Evolutionary conservation across 345 rosid genomes (phyloP), one percentile per base, ranked within the genome.

Genomic region (Mangifera indica): DNA sequence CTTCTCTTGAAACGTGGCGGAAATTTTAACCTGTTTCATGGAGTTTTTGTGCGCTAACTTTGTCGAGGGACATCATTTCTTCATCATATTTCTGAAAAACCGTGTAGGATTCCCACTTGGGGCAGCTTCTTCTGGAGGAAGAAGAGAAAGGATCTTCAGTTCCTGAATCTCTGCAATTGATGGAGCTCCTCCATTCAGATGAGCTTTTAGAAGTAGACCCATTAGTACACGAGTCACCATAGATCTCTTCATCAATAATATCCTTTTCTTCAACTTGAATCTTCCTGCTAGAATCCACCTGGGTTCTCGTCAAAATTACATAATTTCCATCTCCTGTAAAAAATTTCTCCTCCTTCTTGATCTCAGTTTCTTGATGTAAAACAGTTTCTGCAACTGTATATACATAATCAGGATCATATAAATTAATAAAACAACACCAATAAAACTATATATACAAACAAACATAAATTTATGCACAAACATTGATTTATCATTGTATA

Each of bases 181-280:
- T 83, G 25, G 98, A 95, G 87, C 97, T 89, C 76, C 97, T 86
- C 99, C 99, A 96, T 52, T 96, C 98, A 22, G 99, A 89, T 17
- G 99, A 96, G 83, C 98, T 96, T 87, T 93, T 96, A 0, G 99
- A 96, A 29, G 99, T 96, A 3, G 99, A 96, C 4, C 93, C 99
- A 12, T 80, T 79, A 0, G 98, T 96, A 68, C 84, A 89, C 13
- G 97, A 89, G 49, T 93, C 98, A 10, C 98, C 97, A 8, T 78
- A 96, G 66, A 87, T 87, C 73, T 81, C 85, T 67, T 80, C 91
- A 42, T 78, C 81, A 29, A 79, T 86, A 29, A 79, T 86, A 61
- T 84, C 81, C 32, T 82, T 76, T 49, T 78, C 97, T 10, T 78
- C 74, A 37, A 66, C 80, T 52, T 64, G 60, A 55, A 74, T 55